A percentile compares a stretch with the other conserved stretches of the same genome.
These are phyloP conservation scores for Gossypium schwendimanii DNA, from an alignment of 441 rosid species.

Conservation along the genomic window DNA sequence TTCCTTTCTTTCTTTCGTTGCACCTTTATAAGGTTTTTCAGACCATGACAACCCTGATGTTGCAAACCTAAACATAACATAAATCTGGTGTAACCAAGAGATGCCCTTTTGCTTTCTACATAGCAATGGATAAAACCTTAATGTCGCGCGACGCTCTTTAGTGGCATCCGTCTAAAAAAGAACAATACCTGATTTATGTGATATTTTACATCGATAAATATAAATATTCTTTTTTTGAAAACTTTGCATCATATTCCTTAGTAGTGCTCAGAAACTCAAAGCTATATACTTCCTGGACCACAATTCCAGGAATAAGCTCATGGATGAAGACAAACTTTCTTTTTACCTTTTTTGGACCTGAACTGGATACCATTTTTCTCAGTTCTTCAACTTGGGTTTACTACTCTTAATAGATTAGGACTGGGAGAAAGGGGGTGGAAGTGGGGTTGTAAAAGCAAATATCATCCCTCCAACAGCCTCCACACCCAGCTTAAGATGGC, in stretches of 20 bases:
- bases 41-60: background rate
- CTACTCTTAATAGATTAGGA: background rate
- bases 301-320: background rate
- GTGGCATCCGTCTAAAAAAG: too few relatives aligned
- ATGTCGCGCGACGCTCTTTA: too few relatives aligned
- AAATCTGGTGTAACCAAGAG: too few relatives aligned
- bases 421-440: background rate
- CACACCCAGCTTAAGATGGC: background rate
- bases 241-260: background rate
- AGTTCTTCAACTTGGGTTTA: background rate
- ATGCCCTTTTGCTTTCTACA: too few relatives aligned
- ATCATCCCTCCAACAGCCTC: background rate
- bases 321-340: background rate
- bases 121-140: too few relatives aligned
- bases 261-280: background rate
- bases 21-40: background rate
- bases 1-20: too few relatives aligned
- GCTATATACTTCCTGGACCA: background rate
- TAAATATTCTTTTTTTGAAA: background rate
- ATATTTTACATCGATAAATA: too few relatives aligned
- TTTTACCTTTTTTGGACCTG: background rate
- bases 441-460: background rate
- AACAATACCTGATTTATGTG: too few relatives aligned
- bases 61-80: background rate
- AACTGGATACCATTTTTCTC: background rate